Conservation (phyloP, 2,329 filamentous ascomycete species). For the Botryotinia narcissicola region DNA sequence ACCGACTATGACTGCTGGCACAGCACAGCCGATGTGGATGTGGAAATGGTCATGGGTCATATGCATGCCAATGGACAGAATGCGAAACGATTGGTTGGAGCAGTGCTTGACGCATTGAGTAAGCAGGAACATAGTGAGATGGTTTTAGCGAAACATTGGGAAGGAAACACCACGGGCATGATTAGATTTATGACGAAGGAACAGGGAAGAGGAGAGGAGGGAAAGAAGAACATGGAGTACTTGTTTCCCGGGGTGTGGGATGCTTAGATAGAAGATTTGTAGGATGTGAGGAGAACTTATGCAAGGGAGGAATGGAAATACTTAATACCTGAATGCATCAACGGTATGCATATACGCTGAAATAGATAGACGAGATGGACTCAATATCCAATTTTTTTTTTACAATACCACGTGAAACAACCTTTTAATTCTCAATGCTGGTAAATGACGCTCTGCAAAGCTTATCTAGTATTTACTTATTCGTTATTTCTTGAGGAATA, state of each 20-base stretch:
- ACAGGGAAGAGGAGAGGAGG: conserved; percentile 69
- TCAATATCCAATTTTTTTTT: background rate
- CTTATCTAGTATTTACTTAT: background rate
- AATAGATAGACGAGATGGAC: background rate
- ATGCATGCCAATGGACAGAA: conserved; percentile 94
- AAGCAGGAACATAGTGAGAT: conserved; percentile 73
- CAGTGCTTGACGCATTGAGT: conserved; percentile 81
- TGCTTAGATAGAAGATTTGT: background rate
- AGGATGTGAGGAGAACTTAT: background rate
- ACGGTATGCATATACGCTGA: background rate
- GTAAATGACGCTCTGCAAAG: background rate
- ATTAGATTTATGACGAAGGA: conserved; percentile 80
- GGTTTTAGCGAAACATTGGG: conserved; percentile 77
- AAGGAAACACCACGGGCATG: conserved; percentile 72
- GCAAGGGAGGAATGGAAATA: background rate
- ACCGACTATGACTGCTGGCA: conserved; percentile 99
- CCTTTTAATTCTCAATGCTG: background rate
- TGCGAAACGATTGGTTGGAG: conserved; percentile 78
- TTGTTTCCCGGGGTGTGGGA: conserved; percentile 68
- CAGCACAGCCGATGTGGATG: conserved; percentile 76
- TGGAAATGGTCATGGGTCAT: conserved; percentile 94
- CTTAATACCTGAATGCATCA: conserved; percentile 15
- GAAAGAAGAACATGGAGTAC: conserved; percentile 76
- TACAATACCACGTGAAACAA: background rate
- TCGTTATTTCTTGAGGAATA: too few relatives aligned